phyloP scores from a whole-genome alignment of 495 filamentous ascomycete genomes.

The Penicillium lividum region DNA sequence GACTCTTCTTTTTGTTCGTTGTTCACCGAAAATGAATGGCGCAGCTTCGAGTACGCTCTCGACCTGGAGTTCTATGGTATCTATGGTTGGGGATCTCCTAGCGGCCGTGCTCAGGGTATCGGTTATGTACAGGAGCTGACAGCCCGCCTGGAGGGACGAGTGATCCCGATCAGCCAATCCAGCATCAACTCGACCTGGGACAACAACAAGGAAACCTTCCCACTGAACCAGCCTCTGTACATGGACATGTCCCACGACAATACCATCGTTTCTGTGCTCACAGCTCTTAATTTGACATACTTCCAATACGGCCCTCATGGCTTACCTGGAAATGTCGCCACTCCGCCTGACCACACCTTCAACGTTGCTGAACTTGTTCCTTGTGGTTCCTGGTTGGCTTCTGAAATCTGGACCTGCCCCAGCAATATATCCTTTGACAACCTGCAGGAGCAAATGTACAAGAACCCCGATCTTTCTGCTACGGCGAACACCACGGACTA shows the following conservation, averaged over 20 bases:
- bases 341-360: conserved; percentile 31
- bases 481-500: conserved; percentile 23
- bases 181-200: conserved; percentile 62
- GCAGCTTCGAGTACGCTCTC: conserved; percentile 55
- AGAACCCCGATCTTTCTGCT: conserved; percentile 28
- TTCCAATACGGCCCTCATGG: conserved; percentile 53
- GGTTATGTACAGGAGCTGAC: conserved; percentile 64
- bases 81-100: conserved; percentile 57
- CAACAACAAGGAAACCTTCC: conserved; percentile 47
- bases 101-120: conserved; percentile 62
- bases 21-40: conserved; percentile 59
- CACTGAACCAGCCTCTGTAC: conserved; percentile 52
- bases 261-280: conserved; percentile 42
- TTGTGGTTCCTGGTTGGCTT: conserved; percentile 61
- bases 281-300: conserved; percentile 49
- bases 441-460: conserved; percentile 27
- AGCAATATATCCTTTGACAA: conserved; percentile 18
- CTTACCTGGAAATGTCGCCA: conserved; percentile 50
- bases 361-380: conserved; percentile 45
- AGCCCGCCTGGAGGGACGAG: conserved; percentile 57
- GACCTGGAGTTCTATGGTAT: conserved; percentile 62
- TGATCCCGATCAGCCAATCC: conserved; percentile 51
- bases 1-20: conserved; percentile 50
- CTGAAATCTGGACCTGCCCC: conserved; percentile 53
- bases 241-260: conserved; percentile 47